Conservation (phyloP, 2,329 filamentous ascomycete species). For the Lithohypha guttulata region DNA sequence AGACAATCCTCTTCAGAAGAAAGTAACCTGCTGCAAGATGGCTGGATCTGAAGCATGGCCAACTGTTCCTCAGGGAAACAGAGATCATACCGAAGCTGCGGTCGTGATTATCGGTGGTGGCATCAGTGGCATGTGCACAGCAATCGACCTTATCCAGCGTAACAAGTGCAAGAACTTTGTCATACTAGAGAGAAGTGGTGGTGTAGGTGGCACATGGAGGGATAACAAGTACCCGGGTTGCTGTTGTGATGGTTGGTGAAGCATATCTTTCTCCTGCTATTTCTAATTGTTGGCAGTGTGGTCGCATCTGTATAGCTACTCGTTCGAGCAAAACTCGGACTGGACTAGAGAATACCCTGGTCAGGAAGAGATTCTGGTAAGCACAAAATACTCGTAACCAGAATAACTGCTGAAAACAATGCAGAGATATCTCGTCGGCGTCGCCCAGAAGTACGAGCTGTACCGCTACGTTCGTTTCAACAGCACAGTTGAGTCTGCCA, state of each 20-base stretch:
- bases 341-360: constrained; percentile 50
- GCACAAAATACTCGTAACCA: too few species aligned
- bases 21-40: constrained; percentile 6
- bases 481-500: constrained; percentile 42
- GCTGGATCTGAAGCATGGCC: constrained; percentile 19
- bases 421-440: constrained; percentile 36
- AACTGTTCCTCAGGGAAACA: constrained; percentile 19
- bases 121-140: constrained; percentile 34
- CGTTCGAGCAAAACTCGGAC: constrained; percentile 49
- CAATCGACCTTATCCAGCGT: constrained; percentile 43
- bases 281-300: constrained; percentile 29
- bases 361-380: constrained; percentile 48
- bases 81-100: constrained; percentile 36
- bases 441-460: constrained; percentile 28
- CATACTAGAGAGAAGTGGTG: constrained; percentile 46
- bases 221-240: constrained; percentile 36
- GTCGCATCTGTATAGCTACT: constrained; percentile 48
- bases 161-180: constrained; percentile 42
- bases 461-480: constrained; percentile 51
- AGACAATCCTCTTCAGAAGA: neutral
- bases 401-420: constrained; percentile 24
- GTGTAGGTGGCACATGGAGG: constrained; percentile 30
- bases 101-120: constrained; percentile 50
- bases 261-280: neutral
- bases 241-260: constrained; percentile 36